Conservation (phyloP, 2,329 filamentous ascomycete species). For the Talaromyces funiculosus region DNA sequence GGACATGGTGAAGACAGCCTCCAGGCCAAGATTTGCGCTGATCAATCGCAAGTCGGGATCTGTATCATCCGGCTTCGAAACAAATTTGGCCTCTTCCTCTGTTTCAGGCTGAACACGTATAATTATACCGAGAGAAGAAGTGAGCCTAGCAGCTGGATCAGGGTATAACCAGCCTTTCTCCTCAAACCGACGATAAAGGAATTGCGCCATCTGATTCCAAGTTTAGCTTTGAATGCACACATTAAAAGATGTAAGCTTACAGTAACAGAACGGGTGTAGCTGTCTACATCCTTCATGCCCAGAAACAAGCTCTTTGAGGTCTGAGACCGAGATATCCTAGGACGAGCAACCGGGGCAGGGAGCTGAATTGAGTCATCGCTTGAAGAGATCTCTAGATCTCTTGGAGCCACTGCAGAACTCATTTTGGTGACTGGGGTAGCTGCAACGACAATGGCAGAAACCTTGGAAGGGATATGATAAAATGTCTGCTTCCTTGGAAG, state of each 20-base stretch:
- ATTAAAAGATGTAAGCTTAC: neutral
- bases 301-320: conserved; percentile 5
- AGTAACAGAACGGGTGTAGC: conserved; percentile 11
- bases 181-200: conserved; percentile 11
- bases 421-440: neutral
- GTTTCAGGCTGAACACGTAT: conserved; percentile 1
- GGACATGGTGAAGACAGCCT: conserved; percentile 10
- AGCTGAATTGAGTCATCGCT: neutral
- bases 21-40: conserved; percentile 5
- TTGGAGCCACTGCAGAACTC: neutral
- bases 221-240: neutral
- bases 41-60: conserved; percentile 6
- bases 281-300: conserved; percentile 10
- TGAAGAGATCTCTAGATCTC: conserved; percentile 3
- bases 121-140: conserved; percentile 6
- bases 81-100: conserved; percentile 7
- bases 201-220: conserved; percentile 8
- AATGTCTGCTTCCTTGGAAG: neutral
- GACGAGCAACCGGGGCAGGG: neutral
- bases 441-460: neutral
- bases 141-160: conserved; percentile 8
- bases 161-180: conserved; percentile 12
- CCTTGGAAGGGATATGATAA: neutral
- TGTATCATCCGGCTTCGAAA: conserved; percentile 6
- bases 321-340: conserved; percentile 3